Evolutionary conservation across 2,329 filamentous ascomycete species (phyloP).

Genomic region (Colletotrichum sp.): DNA sequence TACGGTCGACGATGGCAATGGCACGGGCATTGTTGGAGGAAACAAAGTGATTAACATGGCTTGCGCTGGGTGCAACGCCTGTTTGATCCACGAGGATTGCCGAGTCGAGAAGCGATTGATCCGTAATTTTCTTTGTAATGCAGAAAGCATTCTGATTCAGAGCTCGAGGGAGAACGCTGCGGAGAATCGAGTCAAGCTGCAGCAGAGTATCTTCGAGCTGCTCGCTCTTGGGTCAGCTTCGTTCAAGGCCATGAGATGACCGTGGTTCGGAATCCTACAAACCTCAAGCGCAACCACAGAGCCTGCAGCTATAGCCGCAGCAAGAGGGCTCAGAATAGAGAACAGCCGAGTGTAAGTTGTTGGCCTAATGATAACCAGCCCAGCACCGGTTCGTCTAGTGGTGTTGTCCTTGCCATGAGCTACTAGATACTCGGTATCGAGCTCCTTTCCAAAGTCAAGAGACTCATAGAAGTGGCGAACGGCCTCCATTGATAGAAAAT

Average conservation of each 20-base stretch:
- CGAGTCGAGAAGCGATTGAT: not conserved
- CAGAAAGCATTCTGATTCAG: constrained; percentile 13
- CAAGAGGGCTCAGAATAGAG: constrained; percentile 27
- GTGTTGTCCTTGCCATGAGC: constrained; percentile 15
- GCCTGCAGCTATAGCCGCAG: constrained; percentile 31
- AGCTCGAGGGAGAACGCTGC: not conserved
- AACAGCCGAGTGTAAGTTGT: constrained; percentile 27
- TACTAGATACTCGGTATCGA: constrained; percentile 27
- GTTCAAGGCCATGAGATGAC: not conserved
- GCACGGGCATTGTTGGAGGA: constrained; percentile 29
- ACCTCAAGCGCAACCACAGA: constrained; percentile 33
- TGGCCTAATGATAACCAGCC: constrained; percentile 30
- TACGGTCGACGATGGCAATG: constrained; percentile 66
- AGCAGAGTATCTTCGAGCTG: constrained; percentile 12
- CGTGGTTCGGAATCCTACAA: not conserved
- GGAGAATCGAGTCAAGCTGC: constrained; percentile 11
- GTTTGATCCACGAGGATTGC: constrained; percentile 15
- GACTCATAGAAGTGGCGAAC: constrained; percentile 42
- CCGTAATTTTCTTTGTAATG: constrained; percentile 8
- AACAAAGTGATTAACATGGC: constrained; percentile 20
- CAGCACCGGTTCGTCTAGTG: constrained; percentile 7
- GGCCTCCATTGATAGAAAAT: constrained; percentile 40
- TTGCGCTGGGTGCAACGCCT: not conserved
- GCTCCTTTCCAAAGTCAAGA: constrained; percentile 34
- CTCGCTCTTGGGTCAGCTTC: not conserved